Evolutionary conservation across 495 filamentous ascomycete species (phyloP), one percentile per base, ranked within the genome.

Genomic region (Penicillium paradoxum): DNA sequence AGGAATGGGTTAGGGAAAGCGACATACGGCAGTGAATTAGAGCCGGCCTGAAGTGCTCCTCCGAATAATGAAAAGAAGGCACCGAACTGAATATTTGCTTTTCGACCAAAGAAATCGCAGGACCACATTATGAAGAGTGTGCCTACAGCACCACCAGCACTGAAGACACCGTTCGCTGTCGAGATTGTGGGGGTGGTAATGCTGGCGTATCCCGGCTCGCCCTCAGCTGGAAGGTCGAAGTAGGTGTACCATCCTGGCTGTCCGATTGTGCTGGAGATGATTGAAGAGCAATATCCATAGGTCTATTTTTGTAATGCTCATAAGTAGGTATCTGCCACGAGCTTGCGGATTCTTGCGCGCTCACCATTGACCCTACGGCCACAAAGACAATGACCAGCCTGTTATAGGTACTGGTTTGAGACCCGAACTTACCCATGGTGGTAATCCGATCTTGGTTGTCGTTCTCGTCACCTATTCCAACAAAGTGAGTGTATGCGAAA

Each of bases 201-300:
- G n/a, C 64, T 69, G 15, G 50, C 59, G 46, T 80, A 79, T 18
- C 75, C 77, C 6, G 65, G 63, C 27, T 72, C 61, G 27, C 63
- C 68, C 29, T 66, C 59, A 1, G 46, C 41, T 3, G 76, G 73
- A 0, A 79, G 69, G 18, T 68, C 53, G 53, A 79, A 71, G 59
- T 73, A 74, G 10, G 50, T 57, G 59, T 76, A 80, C 69, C 75
- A 79, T 53, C 69, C 69, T 5, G 76, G 76, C 51, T 79, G 78
- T 19, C 78, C 78, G 49, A 81, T 73, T 0, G 77, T 79, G 38
- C 75, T 77, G 15, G 65, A 60, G 36, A 82, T 78, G 47, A 78
- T 73, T 1, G 77, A 76, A 14, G 76, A 56, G 41, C 76, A 74
- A 60, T 79, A 80, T 29, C 68, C 67, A 49, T 73, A 77, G 18